A percentile compares a stretch with the other conserved stretches of the same genome.
phyloP scores from a whole-genome alignment of 371 early-diverging fungal genomes.

The Rhizopus arrhizus region DNA sequence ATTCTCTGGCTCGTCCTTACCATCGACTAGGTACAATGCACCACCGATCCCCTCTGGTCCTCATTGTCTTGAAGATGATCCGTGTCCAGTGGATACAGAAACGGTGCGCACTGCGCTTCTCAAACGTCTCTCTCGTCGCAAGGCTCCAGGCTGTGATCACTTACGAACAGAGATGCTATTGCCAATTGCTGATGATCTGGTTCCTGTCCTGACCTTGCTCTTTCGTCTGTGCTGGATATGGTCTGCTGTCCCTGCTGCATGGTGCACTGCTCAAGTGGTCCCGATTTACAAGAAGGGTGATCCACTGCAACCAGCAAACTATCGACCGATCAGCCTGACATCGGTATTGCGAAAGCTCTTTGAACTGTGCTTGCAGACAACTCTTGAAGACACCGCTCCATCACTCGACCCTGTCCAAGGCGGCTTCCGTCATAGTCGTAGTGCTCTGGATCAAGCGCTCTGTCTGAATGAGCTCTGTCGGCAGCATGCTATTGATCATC shows the following conservation, averaged over 20 bases:
- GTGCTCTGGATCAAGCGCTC: slow-evolving; percentile 35
- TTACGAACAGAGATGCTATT: slow-evolving; percentile 30
- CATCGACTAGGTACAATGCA: background rate
- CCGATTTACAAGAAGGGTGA: slow-evolving; percentile 31
- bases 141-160: slow-evolving; percentile 31
- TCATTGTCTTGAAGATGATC: background rate
- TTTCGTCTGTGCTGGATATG: slow-evolving; percentile 29
- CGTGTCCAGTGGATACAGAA: background rate
- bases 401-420: slow-evolving; percentile 33
- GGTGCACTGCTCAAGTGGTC: slow-evolving; percentile 26
- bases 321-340: slow-evolving; percentile 26
- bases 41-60: slow-evolving; percentile 6
- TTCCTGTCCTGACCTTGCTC: background rate
- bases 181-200: slow-evolving; percentile 12
- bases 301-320: slow-evolving; percentile 17
- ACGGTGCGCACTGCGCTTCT: background rate
- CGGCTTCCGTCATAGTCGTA: slow-evolving; percentile 30
- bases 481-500: slow-evolving; percentile 6
- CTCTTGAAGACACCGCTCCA: slow-evolving; percentile 9
- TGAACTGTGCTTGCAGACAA: slow-evolving; percentile 13
- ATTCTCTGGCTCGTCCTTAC: slow-evolving; percentile 6
- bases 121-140: slow-evolving; percentile 9
- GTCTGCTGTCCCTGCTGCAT: slow-evolving; percentile 15
- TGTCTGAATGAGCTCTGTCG: slow-evolving; percentile 18
- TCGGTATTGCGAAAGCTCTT: slow-evolving; percentile 30